phyloP scores from a whole-genome alignment of 345 rosid genomes.

The Excoecaria cochinchinensis region DNA sequence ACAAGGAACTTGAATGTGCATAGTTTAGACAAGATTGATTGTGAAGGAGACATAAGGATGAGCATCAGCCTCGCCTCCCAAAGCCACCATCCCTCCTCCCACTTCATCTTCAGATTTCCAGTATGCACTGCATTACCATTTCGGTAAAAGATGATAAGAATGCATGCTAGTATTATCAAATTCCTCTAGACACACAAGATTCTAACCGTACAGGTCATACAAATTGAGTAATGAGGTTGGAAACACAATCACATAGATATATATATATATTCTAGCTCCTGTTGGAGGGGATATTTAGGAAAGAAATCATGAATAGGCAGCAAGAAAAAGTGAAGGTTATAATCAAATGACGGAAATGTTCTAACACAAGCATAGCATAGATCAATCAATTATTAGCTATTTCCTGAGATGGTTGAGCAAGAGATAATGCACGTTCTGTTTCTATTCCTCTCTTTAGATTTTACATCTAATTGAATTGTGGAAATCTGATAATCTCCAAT shows the following conservation, averaged over 20 bases:
- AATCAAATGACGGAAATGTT: neutral
- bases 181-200: neutral
- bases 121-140: constrained; percentile 55
- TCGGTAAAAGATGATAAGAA: neutral
- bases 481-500: neutral
- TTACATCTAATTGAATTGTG: neutral
- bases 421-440: neutral
- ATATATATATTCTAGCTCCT: neutral
- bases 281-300: neutral
- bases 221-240: neutral
- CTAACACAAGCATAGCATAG: neutral
- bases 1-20: neutral
- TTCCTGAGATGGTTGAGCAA: neutral
- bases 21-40: constrained; percentile 68
- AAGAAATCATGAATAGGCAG: neutral
- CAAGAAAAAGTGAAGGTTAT: neutral
- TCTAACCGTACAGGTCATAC: neutral
- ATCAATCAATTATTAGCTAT: neutral
- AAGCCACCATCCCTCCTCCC: constrained; percentile 67
- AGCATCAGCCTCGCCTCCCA: constrained; percentile 75
- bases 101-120: constrained; percentile 93
- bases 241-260: neutral
- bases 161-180: neutral
- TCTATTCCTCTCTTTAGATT: neutral
- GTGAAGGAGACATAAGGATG: constrained; percentile 94